Percentiles rank a stretch among this genome's conserved stretches.
phyloP scores from a whole-genome alignment of 345 rosid species.

The Populus simonii region DNA sequence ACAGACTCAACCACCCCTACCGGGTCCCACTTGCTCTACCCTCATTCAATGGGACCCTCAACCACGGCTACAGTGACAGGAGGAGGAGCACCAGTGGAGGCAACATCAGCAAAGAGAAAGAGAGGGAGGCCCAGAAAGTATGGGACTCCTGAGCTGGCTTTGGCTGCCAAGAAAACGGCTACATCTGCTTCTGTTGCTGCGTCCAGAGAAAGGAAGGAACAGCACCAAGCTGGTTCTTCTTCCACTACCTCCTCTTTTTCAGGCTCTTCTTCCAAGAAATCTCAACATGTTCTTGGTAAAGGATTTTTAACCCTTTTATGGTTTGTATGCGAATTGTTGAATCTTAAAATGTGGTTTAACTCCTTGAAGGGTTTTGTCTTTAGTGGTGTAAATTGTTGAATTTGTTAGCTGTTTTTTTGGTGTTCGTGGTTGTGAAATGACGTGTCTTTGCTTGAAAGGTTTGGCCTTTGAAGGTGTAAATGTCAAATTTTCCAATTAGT shows the following conservation, averaged over 20 bases:
- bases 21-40: conserved; percentile 39
- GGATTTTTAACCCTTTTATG: neutral
- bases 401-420: neutral
- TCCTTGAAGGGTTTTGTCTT: neutral
- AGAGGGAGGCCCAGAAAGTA: conserved; percentile 96
- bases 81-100: conserved; percentile 3
- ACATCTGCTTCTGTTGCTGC: conserved; percentile 13
- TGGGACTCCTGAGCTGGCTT: conserved; percentile 85
- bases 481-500: neutral
- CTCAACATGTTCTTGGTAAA: conserved; percentile 22
- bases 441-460: neutral
- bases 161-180: conserved; percentile 76
- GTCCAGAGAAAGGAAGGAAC: neutral
- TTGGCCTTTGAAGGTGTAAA: neutral
- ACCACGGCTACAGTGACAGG: conserved; percentile 48
- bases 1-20: neutral
- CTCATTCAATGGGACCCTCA: conserved; percentile 54
- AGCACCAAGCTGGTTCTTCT: conserved; percentile 2
- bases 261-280: conserved; percentile 8
- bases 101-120: conserved; percentile 67
- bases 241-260: conserved; percentile 16
- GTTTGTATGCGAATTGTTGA: neutral
- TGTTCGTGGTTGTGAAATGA: neutral
- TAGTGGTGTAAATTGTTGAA: neutral
- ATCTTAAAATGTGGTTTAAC: neutral